These are phyloP conservation scores for Trichophyton mentagrophytes DNA, from an alignment of 2,329 filamentous ascomycete genomes.

Conservation along the genomic window DNA sequence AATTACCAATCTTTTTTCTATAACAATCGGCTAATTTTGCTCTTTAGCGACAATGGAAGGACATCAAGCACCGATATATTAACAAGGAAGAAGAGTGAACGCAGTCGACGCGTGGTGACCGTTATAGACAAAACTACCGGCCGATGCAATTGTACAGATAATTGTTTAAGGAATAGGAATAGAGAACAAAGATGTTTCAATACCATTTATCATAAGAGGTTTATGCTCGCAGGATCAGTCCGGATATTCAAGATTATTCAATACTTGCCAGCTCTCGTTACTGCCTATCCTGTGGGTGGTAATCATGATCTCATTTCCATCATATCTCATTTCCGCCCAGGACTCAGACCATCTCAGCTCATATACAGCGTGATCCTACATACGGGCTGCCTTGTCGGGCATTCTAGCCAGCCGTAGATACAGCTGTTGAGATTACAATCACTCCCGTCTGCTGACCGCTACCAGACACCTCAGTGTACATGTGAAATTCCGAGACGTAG, in stretches of 20 bases:
- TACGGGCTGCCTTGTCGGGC: too few relatives aligned
- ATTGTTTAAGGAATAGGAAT: neutral
- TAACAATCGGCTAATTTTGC: neutral
- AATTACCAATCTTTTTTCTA: neutral
- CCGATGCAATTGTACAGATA: neutral
- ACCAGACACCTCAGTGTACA: too few relatives aligned
- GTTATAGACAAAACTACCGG: neutral
- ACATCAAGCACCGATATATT: constrained; percentile 85
- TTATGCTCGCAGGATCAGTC: neutral
- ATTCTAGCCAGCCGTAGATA: too few relatives aligned
- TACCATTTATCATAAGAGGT: neutral
- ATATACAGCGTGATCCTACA: too few relatives aligned
- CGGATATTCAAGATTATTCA: neutral
- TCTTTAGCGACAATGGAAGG: constrained; percentile 95
- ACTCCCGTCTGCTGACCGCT: too few relatives aligned
- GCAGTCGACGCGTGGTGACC: neutral
- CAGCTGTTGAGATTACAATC: too few relatives aligned
- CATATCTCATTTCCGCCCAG: too few relatives aligned
- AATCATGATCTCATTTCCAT: too few relatives aligned
- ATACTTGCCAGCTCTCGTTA: neutral
- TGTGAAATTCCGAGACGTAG: too few relatives aligned
- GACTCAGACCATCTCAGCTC: too few relatives aligned
- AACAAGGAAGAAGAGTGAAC: constrained; percentile 43
- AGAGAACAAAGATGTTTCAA: neutral
- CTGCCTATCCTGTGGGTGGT: neutral